Evolutionary conservation across 352 stramenopile genomes (phyloP).

Genomic region (Phytophthora lateralis): DNA sequence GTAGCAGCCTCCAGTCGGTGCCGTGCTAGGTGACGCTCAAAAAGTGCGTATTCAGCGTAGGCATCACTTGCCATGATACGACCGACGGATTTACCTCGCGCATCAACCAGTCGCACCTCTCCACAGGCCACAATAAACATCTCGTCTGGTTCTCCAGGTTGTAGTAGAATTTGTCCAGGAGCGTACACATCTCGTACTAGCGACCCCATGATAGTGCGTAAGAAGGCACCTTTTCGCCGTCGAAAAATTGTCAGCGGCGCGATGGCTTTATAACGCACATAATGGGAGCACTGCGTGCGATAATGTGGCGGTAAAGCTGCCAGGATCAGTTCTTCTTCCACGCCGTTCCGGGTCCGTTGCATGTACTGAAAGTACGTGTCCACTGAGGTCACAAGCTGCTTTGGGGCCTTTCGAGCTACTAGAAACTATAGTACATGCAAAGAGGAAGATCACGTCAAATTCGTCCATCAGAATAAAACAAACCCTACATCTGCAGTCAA

Average conservation of each 20-base stretch:
- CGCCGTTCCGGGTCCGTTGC: slow-evolving; percentile 63
- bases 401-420: slow-evolving; percentile 39
- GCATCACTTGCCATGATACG: slow-evolving; percentile 39
- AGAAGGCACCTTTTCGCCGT: slow-evolving; percentile 51
- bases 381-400: slow-evolving; percentile 36
- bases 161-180: slow-evolving; percentile 43
- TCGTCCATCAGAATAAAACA: background rate
- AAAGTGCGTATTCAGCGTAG: slow-evolving; percentile 58
- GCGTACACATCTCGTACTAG: slow-evolving; percentile 57
- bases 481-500: background rate
- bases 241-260: slow-evolving; percentile 52
- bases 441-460: background rate
- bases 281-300: slow-evolving; percentile 54
- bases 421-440: slow-evolving; percentile 42
- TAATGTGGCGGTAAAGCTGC: slow-evolving; percentile 55
- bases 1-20: slow-evolving; percentile 41
- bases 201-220: slow-evolving; percentile 49
- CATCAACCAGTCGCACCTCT: slow-evolving; percentile 47
- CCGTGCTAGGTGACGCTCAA: slow-evolving; percentile 42
- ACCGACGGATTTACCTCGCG: slow-evolving; percentile 11
- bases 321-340: slow-evolving; percentile 59
- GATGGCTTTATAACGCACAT: slow-evolving; percentile 57
- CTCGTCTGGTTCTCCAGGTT: slow-evolving; percentile 43
- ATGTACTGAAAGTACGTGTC: slow-evolving; percentile 77
- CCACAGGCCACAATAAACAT: slow-evolving; percentile 61